Conservation (phyloP, 2,329 filamentous ascomycete genomes). For the Microascus cirrosus region DNA sequence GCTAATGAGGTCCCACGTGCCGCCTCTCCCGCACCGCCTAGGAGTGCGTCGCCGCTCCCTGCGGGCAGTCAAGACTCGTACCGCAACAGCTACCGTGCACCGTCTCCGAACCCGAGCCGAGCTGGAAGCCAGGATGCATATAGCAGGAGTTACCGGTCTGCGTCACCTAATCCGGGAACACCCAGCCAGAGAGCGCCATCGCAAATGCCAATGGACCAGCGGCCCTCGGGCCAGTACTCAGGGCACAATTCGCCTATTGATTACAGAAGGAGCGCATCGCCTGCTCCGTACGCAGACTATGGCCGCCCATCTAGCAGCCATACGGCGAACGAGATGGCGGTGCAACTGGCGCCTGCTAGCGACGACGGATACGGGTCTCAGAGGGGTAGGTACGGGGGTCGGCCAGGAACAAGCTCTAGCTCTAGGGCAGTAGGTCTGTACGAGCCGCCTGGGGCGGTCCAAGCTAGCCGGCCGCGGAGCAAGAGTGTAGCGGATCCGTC, state of each 20-base stretch:
- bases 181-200: conserved; percentile 20
- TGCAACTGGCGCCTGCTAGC: conserved; percentile 50
- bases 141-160: conserved; percentile 24
- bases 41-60: conserved; percentile 53
- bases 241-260: conserved; percentile 40
- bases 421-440: conserved; percentile 45
- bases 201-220: conserved; percentile 26
- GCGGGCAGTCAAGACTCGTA: conserved; percentile 31
- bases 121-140: conserved; percentile 17
- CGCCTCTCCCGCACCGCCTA: conserved; percentile 57
- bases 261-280: conserved; percentile 33
- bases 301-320: conserved; percentile 40
- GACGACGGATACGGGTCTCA: conserved; percentile 49
- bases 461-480: conserved; percentile 47
- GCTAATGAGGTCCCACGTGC: conserved; percentile 47
- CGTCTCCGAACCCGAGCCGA: conserved; percentile 53
- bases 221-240: conserved; percentile 38
- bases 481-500: conserved; percentile 77
- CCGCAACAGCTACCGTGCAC: conserved; percentile 30
- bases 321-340: conserved; percentile 47
- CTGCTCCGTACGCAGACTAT: conserved; percentile 34
- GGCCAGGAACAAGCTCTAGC: conserved; percentile 32
- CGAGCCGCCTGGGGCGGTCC: conserved; percentile 31
- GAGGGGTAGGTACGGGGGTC: conserved; percentile 29
- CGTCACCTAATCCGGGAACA: conserved; percentile 1